Evolutionary conservation across 805 yeast genomes (phyloP).

Genomic region (Pichia nakasei): DNA sequence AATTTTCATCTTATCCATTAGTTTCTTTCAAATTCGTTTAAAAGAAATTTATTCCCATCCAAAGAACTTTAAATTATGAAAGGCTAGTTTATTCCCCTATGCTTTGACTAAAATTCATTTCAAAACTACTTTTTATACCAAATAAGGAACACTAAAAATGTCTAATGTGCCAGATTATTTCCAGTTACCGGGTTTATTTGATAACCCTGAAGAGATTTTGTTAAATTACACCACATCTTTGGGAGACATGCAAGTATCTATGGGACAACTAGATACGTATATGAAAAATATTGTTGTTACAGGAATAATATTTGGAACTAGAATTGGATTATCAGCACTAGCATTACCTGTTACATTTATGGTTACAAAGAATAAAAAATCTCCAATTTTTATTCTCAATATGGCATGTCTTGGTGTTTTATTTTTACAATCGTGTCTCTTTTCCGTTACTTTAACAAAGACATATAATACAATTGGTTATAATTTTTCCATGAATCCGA

Average conservation of each 20-base stretch:
- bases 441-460: constrained; percentile 44
- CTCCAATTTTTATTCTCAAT: constrained; percentile 72
- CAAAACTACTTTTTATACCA: too few species aligned
- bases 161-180: background rate
- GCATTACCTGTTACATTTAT: constrained; percentile 37
- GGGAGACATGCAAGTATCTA: constrained; percentile 32
- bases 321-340: constrained; percentile 50
- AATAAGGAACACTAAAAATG: background rate
- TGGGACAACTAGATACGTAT: constrained; percentile 34
- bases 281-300: constrained; percentile 28
- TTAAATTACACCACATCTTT: constrained; percentile 35
- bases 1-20: background rate
- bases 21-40: background rate
- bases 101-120: too few species aligned
- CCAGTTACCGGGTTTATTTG: background rate
- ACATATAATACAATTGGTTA: constrained; percentile 42
- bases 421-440: constrained; percentile 53
- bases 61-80: background rate
- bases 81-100: too few species aligned
- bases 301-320: constrained; percentile 44
- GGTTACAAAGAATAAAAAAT: constrained; percentile 41
- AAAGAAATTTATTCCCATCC: background rate
- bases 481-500: constrained; percentile 36
- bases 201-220: constrained; percentile 14
- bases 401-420: constrained; percentile 48